These are phyloP conservation scores for Lentinula aciculospora DNA, from an alignment of 768 basidiomycete species.

Conservation along the genomic window DNA sequence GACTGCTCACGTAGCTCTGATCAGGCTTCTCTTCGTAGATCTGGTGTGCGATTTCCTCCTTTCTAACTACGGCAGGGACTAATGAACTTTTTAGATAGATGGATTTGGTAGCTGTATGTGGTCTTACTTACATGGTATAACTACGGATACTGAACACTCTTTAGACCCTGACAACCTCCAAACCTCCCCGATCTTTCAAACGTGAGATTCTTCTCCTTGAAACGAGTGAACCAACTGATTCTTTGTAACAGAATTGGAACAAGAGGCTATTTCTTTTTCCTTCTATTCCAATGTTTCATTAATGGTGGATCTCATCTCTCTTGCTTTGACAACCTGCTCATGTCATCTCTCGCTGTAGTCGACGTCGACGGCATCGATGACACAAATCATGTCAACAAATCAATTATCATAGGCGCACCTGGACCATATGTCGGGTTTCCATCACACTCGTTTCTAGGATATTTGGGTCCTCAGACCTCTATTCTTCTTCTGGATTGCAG, in stretches of 20 bases:
- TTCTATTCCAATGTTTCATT: constrained; percentile 92
- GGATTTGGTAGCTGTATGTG: constrained; percentile 2
- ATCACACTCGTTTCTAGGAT: constrained; percentile 78
- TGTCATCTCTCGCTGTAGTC: constrained; percentile 33
- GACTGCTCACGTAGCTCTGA: constrained; percentile 15
- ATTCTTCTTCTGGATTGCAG: constrained; percentile 82
- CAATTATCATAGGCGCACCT: constrained; percentile 64
- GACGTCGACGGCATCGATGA: constrained; percentile 72
- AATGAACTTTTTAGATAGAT: neutral
- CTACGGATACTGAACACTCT: constrained; percentile 5
- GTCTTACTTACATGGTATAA: neutral
- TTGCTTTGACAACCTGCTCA: constrained; percentile 11
- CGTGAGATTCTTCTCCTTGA: constrained; percentile 32
- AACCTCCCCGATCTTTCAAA: constrained; percentile 61
- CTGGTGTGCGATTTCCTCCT: constrained; percentile 68
- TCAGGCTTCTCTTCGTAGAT: constrained; percentile 23
- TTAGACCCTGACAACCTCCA: constrained; percentile 82
- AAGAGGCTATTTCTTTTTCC: constrained; percentile 86
- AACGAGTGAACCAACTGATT: neutral
- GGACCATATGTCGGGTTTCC: constrained; percentile 79
- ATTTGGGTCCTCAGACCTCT: constrained; percentile 71
- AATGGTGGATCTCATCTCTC: constrained; percentile 46
- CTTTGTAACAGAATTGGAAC: constrained; percentile 58
- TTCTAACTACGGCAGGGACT: constrained; percentile 20
- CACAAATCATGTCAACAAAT: constrained; percentile 57